Conservation (phyloP, 1,284 basidiomycete species). For the Cryptococcus sp. region DNA sequence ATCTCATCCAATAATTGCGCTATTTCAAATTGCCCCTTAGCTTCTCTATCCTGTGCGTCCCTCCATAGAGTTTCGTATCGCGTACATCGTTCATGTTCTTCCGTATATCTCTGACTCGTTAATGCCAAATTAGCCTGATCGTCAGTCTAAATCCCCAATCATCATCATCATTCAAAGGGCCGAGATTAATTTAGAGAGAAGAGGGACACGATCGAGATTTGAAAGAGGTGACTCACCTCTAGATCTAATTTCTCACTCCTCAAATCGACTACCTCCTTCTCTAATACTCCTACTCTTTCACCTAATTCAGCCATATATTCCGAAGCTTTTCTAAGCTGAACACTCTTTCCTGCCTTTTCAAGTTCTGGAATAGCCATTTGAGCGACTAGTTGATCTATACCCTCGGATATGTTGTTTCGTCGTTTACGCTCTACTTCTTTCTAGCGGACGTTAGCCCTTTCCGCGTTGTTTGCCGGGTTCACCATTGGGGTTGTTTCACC, state of each 20-base stretch:
- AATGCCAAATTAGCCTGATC: background rate
- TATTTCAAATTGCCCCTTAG: slow-evolving; percentile 35
- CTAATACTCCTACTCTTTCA: slow-evolving; percentile 11
- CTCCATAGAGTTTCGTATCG: slow-evolving; percentile 37
- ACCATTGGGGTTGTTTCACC: no score
- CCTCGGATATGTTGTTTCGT: slow-evolving; percentile 90
- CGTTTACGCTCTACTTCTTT: slow-evolving; percentile 96
- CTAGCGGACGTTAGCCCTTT: slow-evolving; percentile 49
- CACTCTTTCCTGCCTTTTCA: slow-evolving; percentile 39
- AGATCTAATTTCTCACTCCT: slow-evolving; percentile 25
- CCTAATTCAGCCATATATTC: slow-evolving; percentile 28
- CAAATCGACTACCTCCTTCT: slow-evolving; percentile 21
- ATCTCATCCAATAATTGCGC: slow-evolving; percentile 38
- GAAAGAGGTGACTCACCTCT: slow-evolving; percentile 8
- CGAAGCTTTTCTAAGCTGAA: slow-evolving; percentile 30
- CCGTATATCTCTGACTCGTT: slow-evolving; percentile 10
- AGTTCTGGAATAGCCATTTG: slow-evolving; percentile 75
- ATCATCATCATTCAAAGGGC: background rate
- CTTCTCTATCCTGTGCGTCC: slow-evolving; percentile 41
- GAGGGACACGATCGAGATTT: no score
- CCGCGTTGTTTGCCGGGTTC: background rate
- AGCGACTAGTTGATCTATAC: slow-evolving; percentile 79
- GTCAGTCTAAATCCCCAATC: background rate
- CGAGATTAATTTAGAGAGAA: no score
- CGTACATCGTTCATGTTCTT: slow-evolving; percentile 30